Percentiles rank a stretch among this genome's conserved stretches.
Conservation (phyloP, 2,329 filamentous ascomycete species). For the Penicillium polonicum region DNA sequence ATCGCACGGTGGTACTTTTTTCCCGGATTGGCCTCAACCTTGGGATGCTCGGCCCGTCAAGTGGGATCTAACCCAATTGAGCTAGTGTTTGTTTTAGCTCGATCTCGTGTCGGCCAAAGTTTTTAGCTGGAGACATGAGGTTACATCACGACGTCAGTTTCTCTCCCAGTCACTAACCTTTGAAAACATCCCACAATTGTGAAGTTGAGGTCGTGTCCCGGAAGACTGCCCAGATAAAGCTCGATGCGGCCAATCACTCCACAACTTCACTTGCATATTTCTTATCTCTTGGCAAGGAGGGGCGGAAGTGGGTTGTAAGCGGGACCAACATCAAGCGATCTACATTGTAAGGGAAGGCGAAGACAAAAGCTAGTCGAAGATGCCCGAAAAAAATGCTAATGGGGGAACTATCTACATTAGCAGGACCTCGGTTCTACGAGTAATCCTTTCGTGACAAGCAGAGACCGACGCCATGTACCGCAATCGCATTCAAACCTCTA, state of each 20-base stretch:
- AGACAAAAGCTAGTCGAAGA: not conserved
- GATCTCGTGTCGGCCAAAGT: not conserved
- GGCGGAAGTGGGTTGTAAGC: not conserved
- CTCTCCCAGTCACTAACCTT: not conserved
- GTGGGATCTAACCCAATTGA: not conserved
- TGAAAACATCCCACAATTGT: not conserved
- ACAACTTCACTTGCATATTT: not conserved
- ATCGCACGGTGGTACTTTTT: not conserved
- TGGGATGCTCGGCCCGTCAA: not conserved
- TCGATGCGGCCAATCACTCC: not conserved
- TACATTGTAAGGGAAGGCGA: not conserved
- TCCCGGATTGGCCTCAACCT: not conserved
- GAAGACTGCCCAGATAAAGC: not conserved
- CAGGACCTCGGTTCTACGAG: not conserved
- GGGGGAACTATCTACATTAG: not conserved
- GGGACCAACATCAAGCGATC: not conserved
- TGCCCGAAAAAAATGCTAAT: not conserved
- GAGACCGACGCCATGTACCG: not conserved
- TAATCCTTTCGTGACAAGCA: not conserved
- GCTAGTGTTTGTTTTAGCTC: not conserved
- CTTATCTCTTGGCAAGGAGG: not conserved
- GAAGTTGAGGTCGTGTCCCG: not conserved
- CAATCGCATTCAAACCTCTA: not conserved
- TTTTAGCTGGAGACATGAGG: not conserved
- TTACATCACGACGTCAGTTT: not conserved